Conservation (phyloP, 768 basidiomycete genomes). For the Tephrocybe sp. region DNA sequence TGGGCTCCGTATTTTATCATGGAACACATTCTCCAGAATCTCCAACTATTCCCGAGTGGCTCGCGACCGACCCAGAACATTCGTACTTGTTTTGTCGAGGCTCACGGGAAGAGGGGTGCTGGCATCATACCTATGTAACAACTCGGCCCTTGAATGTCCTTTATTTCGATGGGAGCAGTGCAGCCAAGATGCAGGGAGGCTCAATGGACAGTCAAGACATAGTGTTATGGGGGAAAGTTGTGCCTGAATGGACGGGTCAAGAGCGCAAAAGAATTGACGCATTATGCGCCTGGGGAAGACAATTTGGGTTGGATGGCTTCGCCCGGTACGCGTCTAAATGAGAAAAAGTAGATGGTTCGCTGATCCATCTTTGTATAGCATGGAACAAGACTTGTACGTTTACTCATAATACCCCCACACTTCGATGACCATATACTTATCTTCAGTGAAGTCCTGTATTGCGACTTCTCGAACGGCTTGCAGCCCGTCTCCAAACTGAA, state of each 20-base stretch:
- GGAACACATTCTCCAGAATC: constrained; percentile 25
- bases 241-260: constrained; percentile 19
- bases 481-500: constrained; percentile 39
- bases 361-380: constrained; percentile 24
- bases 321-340: constrained; percentile 34
- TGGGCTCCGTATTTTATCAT: constrained; percentile 38
- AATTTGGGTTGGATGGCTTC: constrained; percentile 43
- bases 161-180: constrained; percentile 56
- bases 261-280: constrained; percentile 36
- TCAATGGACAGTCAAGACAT: constrained; percentile 47
- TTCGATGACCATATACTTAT: neutral
- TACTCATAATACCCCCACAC: neutral
- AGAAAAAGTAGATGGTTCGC: too few relatives aligned
- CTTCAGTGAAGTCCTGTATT: constrained; percentile 47
- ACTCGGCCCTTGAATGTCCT: constrained; percentile 42
- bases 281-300: constrained; percentile 45
- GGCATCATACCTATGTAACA: constrained; percentile 39
- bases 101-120: constrained; percentile 26
- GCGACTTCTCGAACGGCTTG: constrained; percentile 43
- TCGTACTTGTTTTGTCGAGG: constrained; percentile 37
- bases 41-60: constrained; percentile 35
- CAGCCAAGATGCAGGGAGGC: constrained; percentile 34
- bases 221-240: constrained; percentile 38
- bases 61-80: constrained; percentile 39
- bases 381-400: constrained; percentile 52